Conservation (phyloP, 352 stramenopile genomes). For the Phytophthora sojae region DNA sequence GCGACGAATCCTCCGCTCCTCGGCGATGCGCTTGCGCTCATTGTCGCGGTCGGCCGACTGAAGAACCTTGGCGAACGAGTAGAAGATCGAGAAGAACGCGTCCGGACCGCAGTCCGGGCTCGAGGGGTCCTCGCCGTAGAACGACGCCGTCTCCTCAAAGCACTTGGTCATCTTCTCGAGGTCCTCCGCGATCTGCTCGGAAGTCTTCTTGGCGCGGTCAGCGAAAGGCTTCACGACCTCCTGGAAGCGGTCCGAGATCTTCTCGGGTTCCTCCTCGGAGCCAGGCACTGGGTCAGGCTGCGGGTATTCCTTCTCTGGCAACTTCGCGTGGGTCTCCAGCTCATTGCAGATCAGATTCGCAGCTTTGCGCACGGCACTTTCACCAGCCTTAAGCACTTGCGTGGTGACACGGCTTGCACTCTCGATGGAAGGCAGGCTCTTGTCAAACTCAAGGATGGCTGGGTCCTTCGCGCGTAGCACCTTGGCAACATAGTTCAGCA, state of each 20-base stretch:
- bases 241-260: slow-evolving; percentile 77
- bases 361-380: slow-evolving; percentile 77
- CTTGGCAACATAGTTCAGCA: slow-evolving; percentile 84
- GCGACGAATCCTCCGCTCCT: slow-evolving; percentile 76
- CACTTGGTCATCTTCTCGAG: slow-evolving; percentile 68
- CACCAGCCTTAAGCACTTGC: slow-evolving; percentile 81
- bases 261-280: slow-evolving; percentile 35
- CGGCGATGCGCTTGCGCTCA: slow-evolving; percentile 83
- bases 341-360: slow-evolving; percentile 76
- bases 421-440: slow-evolving; percentile 75
- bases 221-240: slow-evolving; percentile 80
- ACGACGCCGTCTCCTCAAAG: slow-evolving; percentile 75
- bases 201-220: slow-evolving; percentile 67
- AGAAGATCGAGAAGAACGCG: slow-evolving; percentile 88
- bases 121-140: slow-evolving; percentile 79
- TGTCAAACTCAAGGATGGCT: slow-evolving; percentile 76
- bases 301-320: slow-evolving; percentile 48
- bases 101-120: slow-evolving; percentile 77
- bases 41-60: slow-evolving; percentile 86
- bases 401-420: slow-evolving; percentile 80
- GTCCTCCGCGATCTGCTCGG: slow-evolving; percentile 60
- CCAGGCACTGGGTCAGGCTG: slow-evolving; percentile 32
- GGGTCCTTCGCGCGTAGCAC: slow-evolving; percentile 75
- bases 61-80: slow-evolving; percentile 85
- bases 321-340: slow-evolving; percentile 72